A percentile compares a stretch with the other conserved stretches of the same genome.
Conservation (phyloP, 225 moss, liverwort and hornwort species). For the Thuidium tamariscinum region DNA sequence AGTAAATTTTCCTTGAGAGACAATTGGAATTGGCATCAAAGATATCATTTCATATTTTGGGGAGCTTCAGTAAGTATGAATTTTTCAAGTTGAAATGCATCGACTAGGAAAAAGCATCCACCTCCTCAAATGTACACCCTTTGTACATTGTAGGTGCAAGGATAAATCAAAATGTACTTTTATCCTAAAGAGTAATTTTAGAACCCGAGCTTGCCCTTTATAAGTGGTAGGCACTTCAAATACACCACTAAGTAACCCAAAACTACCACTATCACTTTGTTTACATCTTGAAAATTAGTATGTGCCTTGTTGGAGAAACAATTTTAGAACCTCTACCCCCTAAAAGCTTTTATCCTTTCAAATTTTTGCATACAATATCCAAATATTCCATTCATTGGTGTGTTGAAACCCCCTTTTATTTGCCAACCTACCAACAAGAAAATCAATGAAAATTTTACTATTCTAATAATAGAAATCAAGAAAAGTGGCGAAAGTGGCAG, state of each 20-base stretch:
- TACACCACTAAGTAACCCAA: background rate
- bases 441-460: background rate
- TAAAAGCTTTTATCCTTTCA: no score
- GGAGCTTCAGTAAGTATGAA: no score
- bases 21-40: background rate
- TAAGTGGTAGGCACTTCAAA: background rate
- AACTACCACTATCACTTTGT: fast-evolving
- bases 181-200: background rate
- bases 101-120: no score
- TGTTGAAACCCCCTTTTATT: background rate
- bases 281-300: background rate
- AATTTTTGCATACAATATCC: background rate
- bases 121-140: no score
- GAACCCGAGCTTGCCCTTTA: fast-evolving
- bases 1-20: no score
- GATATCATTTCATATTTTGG: no score
- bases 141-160: no score
- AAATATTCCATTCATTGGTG: background rate
- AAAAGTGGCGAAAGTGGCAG: background rate
- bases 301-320: fast-evolving
- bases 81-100: no score
- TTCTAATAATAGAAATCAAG: fast-evolving
- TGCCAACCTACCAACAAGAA: background rate
- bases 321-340: background rate
- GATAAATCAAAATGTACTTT: no score